Percentiles rank a stretch among this genome's conserved stretches.
These are phyloP conservation scores for Macrophomina phaseolina DNA, from an alignment of 2,329 filamentous ascomycete species.

Conservation along the genomic window DNA sequence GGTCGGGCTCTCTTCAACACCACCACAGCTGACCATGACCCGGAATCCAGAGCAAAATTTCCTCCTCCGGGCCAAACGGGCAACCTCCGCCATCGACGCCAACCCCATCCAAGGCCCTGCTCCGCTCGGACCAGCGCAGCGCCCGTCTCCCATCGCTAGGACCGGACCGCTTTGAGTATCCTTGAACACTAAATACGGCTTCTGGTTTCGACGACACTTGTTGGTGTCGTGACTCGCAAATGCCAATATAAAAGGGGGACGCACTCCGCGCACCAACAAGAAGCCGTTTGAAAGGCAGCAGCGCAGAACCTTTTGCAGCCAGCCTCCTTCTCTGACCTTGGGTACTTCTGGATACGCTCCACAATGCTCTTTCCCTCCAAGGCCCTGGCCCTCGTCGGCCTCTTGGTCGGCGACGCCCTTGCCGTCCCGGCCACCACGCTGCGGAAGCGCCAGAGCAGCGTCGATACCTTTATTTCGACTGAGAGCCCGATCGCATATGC, in stretches of 20 bases:
- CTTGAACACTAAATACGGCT: neutral
- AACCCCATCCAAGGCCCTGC: neutral
- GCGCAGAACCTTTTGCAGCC: neutral
- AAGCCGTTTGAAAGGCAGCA: neutral
- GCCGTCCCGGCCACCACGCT: slow-evolving; percentile 4
- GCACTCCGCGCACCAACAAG: neutral
- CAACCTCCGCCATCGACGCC: neutral
- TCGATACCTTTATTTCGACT: slow-evolving; percentile 21
- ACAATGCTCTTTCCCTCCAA: slow-evolving; percentile 13
- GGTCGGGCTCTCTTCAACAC: slow-evolving; percentile 2
- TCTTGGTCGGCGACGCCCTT: neutral
- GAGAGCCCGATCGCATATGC: slow-evolving; percentile 22
- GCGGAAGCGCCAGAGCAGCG: slow-evolving; percentile 5
- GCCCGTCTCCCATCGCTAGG: neutral
- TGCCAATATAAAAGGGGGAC: slow-evolving; percentile 1
- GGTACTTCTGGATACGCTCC: neutral
- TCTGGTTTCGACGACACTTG: neutral
- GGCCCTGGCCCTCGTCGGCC: slow-evolving; percentile 12
- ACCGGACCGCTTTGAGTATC: slow-evolving; percentile 6
- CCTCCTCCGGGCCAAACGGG: neutral
- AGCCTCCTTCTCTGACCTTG: neutral
- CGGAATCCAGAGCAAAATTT: neutral
- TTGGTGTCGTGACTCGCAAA: slow-evolving; percentile 18
- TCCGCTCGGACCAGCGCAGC: neutral
- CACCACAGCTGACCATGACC: slow-evolving; percentile 17